Evolutionary conservation across 2,329 filamentous ascomycete genomes (phyloP).

Genomic region (Stylonectria norvegica): DNA sequence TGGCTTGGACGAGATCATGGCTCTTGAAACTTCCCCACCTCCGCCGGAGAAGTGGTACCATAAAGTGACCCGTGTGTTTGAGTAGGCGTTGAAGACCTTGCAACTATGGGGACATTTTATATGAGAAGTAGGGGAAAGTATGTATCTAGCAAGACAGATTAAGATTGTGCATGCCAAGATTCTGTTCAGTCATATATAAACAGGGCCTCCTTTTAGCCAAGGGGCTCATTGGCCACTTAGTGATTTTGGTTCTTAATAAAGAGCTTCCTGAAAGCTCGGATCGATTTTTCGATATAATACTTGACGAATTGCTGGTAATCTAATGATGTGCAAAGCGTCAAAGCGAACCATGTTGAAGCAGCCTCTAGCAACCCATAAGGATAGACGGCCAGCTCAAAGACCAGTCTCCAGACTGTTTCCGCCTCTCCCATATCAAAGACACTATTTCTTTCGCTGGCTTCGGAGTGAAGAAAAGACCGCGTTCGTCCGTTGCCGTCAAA

Average conservation of each 20-base stretch:
- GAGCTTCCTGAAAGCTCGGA: no score
- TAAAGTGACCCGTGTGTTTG: constrained; percentile 7
- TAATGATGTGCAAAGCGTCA: no score
- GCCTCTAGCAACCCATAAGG: constrained; percentile 11
- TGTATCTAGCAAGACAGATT: constrained; percentile 7
- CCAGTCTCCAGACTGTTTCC: constrained; percentile 27
- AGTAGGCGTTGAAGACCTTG: no score
- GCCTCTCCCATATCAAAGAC: constrained; percentile 27
- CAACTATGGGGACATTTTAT: no score
- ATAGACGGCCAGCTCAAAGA: constrained; percentile 30
- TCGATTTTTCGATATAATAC: no score
- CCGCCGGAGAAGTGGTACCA: constrained; percentile 7
- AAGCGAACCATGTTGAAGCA: no score
- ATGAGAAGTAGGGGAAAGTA: constrained; percentile 1
- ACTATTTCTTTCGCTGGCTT: constrained; percentile 28
- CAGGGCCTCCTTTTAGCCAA: no score
- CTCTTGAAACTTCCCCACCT: constrained; percentile 1
- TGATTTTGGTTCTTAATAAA: no score
- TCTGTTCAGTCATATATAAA: no score
- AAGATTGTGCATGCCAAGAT: no score
- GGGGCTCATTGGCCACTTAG: no score
- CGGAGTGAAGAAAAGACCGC: constrained; percentile 26
- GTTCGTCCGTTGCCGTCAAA: constrained; percentile 25
- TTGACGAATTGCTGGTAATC: no score
- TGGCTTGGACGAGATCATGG: constrained; percentile 8